These are phyloP conservation scores for Yamadazyma diddensiae DNA, from an alignment of 1,139 yeast species.

Conservation along the genomic window DNA sequence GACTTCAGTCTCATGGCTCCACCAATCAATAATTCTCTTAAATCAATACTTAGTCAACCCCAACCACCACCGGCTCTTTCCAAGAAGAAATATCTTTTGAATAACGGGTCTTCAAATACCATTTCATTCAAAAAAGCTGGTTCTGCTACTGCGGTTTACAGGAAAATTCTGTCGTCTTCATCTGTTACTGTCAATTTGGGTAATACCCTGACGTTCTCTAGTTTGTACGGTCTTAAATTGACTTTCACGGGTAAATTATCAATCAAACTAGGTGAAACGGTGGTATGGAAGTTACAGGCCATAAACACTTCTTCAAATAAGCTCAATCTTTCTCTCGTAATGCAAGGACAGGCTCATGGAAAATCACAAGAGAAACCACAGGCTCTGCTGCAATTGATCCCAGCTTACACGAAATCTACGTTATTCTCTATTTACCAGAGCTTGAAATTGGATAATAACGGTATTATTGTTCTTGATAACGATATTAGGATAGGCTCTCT, in stretches of 20 bases:
- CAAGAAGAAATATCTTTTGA: slow-evolving; percentile 2
- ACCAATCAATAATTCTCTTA: slow-evolving; percentile 40
- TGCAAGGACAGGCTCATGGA: slow-evolving; percentile 22
- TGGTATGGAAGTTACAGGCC: slow-evolving; percentile 66
- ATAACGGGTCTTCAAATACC: slow-evolving; percentile 3
- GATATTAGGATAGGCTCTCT: slow-evolving; percentile 65
- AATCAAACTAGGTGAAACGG: slow-evolving; percentile 58
- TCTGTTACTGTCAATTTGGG: slow-evolving; percentile 44
- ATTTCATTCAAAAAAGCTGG: slow-evolving; percentile 5
- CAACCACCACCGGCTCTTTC: slow-evolving; percentile 1
- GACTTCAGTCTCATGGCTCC: slow-evolving; percentile 54
- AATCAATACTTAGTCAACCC: slow-evolving; percentile 11
- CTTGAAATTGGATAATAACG: slow-evolving; percentile 36
- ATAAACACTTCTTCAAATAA: slow-evolving; percentile 53
- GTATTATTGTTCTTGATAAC: slow-evolving; percentile 60
- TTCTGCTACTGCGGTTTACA: slow-evolving; percentile 1
- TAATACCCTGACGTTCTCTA: slow-evolving; percentile 25
- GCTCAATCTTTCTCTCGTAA: slow-evolving; percentile 43
- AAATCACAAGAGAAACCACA: not conserved
- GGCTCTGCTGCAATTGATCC: slow-evolving; percentile 1
- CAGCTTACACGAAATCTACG: slow-evolving; percentile 24
- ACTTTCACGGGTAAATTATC: slow-evolving; percentile 64
- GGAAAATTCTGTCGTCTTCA: slow-evolving; percentile 31
- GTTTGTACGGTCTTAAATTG: slow-evolving; percentile 50
- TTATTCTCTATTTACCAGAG: slow-evolving; percentile 32